A percentile compares a stretch with the other conserved stretches of the same genome.
phyloP scores from a whole-genome alignment of 2,329 filamentous ascomycete species.

The Bimuria novae-zelandiae region DNA sequence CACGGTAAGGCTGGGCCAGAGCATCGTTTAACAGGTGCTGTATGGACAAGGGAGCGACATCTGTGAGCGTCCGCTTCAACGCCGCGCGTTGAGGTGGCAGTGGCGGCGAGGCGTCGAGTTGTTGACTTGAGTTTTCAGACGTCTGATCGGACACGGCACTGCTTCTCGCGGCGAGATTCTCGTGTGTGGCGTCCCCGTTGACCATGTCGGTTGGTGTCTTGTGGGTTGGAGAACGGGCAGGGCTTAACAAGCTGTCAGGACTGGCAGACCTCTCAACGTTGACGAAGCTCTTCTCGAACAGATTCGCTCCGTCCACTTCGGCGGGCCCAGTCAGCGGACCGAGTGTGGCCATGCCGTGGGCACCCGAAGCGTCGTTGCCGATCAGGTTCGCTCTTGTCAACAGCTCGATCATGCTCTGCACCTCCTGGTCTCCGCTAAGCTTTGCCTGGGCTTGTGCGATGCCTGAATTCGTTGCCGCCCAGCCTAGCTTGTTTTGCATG shows the following conservation, averaged over 20 bases:
- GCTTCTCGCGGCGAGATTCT: slow-evolving; percentile 20
- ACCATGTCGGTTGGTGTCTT: slow-evolving; percentile 17
- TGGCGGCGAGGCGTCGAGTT: slow-evolving; percentile 25
- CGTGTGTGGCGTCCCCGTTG: slow-evolving; percentile 14
- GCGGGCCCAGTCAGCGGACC: slow-evolving; percentile 84
- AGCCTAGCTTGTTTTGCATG: slow-evolving; percentile 89
- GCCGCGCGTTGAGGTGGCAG: slow-evolving; percentile 57
- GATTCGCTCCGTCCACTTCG: slow-evolving; percentile 71
- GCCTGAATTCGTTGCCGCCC: slow-evolving; percentile 74
- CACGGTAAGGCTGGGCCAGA: slow-evolving; percentile 78
- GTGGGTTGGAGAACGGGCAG: slow-evolving; percentile 25
- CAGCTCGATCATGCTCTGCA: slow-evolving; percentile 89
- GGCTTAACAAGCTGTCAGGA: slow-evolving; percentile 45
- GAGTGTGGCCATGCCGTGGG: slow-evolving; percentile 51
- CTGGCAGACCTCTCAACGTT: slow-evolving; percentile 56
- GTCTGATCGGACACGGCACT: slow-evolving; percentile 26
- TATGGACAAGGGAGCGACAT: slow-evolving; percentile 73
- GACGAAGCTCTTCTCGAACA: slow-evolving; percentile 83
- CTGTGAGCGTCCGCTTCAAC: slow-evolving; percentile 86
- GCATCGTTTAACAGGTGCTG: slow-evolving; percentile 85
- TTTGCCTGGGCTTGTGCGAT: slow-evolving; percentile 84
- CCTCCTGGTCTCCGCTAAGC: slow-evolving; percentile 79
- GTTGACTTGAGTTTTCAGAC: slow-evolving; percentile 29
- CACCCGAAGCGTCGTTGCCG: slow-evolving; percentile 65
- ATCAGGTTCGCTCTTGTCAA: slow-evolving; percentile 81